phyloP scores from a whole-genome alignment of 78 protist genomes.

The Dictyostelium brefeldianum region DNA sequence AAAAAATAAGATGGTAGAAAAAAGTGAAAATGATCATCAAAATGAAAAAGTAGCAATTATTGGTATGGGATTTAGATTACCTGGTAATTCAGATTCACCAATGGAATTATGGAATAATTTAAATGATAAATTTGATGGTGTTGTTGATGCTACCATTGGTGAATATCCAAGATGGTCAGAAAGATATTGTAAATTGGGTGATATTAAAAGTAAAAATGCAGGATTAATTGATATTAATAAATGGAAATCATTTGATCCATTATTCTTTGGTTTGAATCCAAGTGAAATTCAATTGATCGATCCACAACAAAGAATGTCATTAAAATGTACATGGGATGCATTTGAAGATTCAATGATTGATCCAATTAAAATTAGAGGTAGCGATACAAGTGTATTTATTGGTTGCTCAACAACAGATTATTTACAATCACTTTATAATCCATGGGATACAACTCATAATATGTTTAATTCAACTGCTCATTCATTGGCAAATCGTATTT shows the following conservation, averaged over 20 bases:
- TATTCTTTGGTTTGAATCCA: constrained; percentile 60
- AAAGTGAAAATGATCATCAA: background rate
- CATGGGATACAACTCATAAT: background rate
- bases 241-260: constrained; percentile 67
- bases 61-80: constrained; percentile 83
- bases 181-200: background rate
- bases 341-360: constrained; percentile 67
- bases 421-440: background rate
- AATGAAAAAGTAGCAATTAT: constrained; percentile 66
- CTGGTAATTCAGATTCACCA: constrained; percentile 32
- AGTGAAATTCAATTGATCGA: constrained; percentile 81
- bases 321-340: constrained; percentile 75
- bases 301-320: constrained; percentile 87
- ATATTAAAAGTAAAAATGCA: background rate
- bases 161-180: constrained; percentile 6
- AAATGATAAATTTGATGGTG: constrained; percentile 18
- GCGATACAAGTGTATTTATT: constrained; percentile 51
- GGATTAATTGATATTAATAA: background rate
- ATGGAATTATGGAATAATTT: constrained; percentile 35
- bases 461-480: constrained; percentile 1
- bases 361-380: constrained; percentile 52
- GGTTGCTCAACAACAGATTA: constrained; percentile 38
- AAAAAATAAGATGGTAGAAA: too few species aligned
- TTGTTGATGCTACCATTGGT: background rate
- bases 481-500: constrained; percentile 84